phyloP scores from a whole-genome alignment of 2,329 filamentous ascomycete species.

The Exophiala lecanii-corni region DNA sequence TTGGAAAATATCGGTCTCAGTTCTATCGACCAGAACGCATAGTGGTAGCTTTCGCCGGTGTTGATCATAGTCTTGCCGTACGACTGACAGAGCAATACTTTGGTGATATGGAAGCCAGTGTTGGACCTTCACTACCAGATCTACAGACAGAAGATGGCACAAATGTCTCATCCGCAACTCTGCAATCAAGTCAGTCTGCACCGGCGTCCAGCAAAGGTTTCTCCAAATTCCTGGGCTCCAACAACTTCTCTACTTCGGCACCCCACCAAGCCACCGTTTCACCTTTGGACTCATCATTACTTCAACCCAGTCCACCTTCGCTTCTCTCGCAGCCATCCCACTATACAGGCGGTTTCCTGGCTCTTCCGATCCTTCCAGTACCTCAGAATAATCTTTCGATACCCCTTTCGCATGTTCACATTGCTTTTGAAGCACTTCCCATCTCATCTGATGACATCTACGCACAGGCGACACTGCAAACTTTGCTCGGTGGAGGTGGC shows the following conservation, averaged over 20 bases:
- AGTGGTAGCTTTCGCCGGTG: slow-evolving; percentile 91
- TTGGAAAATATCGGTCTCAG: slow-evolving; percentile 71
- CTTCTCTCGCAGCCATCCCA: slow-evolving; percentile 64
- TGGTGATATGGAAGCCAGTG: slow-evolving; percentile 69
- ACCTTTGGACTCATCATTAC: slow-evolving; percentile 46
- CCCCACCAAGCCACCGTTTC: slow-evolving; percentile 57
- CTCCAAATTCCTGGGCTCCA: slow-evolving; percentile 83
- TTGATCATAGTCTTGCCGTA: slow-evolving; percentile 76
- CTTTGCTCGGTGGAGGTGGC: slow-evolving; percentile 88
- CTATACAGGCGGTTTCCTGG: slow-evolving; percentile 92
- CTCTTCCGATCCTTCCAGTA: slow-evolving; percentile 73
- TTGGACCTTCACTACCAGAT: slow-evolving; percentile 26
- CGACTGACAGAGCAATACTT: slow-evolving; percentile 78
- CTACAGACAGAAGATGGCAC: not conserved
- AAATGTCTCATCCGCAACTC: not conserved
- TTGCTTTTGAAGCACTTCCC: slow-evolving; percentile 91
- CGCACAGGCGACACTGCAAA: slow-evolving; percentile 90
- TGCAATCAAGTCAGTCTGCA: slow-evolving; percentile 30
- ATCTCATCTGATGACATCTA: slow-evolving; percentile 92
- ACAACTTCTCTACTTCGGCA: slow-evolving; percentile 76
- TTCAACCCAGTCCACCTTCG: slow-evolving; percentile 41
- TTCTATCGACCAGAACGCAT: slow-evolving; percentile 90
- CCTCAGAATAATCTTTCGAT: slow-evolving; percentile 73
- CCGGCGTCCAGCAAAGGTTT: slow-evolving; percentile 54
- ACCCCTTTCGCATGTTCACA: slow-evolving; percentile 84